Evolutionary conservation across 768 basidiomycete species (phyloP).

Genomic region (Podaxis pistillaris): DNA sequence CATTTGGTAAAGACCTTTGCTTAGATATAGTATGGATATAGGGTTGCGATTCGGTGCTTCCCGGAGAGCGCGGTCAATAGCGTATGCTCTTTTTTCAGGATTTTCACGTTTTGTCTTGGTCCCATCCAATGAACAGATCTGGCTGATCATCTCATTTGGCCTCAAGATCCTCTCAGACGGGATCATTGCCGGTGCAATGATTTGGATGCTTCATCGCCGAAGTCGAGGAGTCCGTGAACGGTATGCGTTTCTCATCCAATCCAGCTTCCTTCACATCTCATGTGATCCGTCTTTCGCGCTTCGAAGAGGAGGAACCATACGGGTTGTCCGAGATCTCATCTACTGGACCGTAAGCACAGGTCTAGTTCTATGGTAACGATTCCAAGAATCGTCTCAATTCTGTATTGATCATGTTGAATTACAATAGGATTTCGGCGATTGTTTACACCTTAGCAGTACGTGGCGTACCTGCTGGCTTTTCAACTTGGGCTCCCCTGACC

Average conservation of each 20-base stretch:
- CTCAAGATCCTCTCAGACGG: conserved; percentile 9
- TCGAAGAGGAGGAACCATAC: neutral
- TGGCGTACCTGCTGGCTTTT: neutral
- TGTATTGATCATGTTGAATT: neutral
- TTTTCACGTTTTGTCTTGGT: neutral
- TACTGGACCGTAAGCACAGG: neutral
- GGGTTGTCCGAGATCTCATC: neutral
- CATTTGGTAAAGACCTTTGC: neutral
- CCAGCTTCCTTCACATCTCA: neutral
- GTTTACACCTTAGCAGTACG: neutral
- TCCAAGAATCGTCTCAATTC: neutral
- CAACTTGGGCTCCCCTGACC: neutral
- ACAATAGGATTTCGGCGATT: neutral
- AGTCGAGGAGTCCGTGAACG: conserved; percentile 1
- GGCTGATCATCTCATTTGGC: neutral
- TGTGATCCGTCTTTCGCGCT: neutral
- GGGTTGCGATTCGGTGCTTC: neutral
- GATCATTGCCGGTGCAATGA: conserved; percentile 2
- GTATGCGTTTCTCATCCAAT: neutral
- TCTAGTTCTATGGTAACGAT: neutral
- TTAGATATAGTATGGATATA: neutral
- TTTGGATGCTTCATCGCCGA: conserved; percentile 1
- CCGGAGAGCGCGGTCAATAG: neutral
- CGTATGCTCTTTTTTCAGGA: neutral
- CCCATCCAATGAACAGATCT: neutral